These are phyloP conservation scores for Coniochaeta hoffmannii DNA, from an alignment of 2,329 filamentous ascomycete genomes.

Conservation along the genomic window DNA sequence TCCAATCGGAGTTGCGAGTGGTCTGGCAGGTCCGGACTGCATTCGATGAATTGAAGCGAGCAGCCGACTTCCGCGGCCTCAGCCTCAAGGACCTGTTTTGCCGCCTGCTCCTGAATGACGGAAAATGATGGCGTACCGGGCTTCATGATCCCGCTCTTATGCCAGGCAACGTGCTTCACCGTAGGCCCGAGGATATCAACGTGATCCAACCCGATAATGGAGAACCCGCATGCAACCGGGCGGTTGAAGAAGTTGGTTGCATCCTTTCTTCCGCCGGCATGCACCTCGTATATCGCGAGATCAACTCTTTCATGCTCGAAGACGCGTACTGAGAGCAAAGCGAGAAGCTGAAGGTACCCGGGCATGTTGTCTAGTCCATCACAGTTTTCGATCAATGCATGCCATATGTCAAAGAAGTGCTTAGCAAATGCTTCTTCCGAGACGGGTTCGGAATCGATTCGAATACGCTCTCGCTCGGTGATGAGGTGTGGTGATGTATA, in stretches of 20 bases:
- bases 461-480: slow-evolving; percentile 77
- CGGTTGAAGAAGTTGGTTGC: slow-evolving; percentile 73
- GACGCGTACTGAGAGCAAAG: slow-evolving; percentile 77
- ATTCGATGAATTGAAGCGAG: no score
- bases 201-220: slow-evolving; percentile 61
- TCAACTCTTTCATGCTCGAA: slow-evolving; percentile 71
- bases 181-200: slow-evolving; percentile 54
- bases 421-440: slow-evolving; percentile 60
- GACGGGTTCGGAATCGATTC: slow-evolving; percentile 67
- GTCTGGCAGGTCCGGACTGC: no score
- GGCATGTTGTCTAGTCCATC: slow-evolving; percentile 76
- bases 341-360: slow-evolving; percentile 83
- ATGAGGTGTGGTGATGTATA: slow-evolving; percentile 84
- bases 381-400: slow-evolving; percentile 48
- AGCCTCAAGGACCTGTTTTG: slow-evolving; percentile 42
- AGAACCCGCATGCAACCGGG: slow-evolving; percentile 53
- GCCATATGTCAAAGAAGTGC: slow-evolving; percentile 84
- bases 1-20: no score
- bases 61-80: no score
- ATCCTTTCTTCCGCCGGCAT: slow-evolving; percentile 90
- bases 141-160: slow-evolving; percentile 67
- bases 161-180: slow-evolving; percentile 61
- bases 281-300: slow-evolving; percentile 81
- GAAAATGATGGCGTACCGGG: no score
- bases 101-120: slow-evolving; percentile 52